Evolutionary conservation across 1,284 basidiomycete genomes (phyloP), one percentile per base, ranked within the genome.

Genomic region (Trametes hirsuta): DNA sequence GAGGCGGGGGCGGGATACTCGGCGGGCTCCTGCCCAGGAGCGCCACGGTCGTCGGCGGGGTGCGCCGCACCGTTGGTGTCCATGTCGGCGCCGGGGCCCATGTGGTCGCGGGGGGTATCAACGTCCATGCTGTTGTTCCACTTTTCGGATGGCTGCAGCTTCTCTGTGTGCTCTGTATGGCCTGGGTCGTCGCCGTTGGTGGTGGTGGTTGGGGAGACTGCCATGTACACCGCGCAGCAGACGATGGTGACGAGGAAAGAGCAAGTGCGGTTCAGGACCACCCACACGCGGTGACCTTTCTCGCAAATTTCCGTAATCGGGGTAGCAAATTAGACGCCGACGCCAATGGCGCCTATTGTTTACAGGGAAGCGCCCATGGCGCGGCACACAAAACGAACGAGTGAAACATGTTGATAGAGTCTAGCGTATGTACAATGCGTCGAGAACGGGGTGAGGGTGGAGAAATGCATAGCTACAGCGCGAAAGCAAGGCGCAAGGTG

Each of bases 1-100:
- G 67, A 66, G 54, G 48, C 66, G 46, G 63, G 77, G 69, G 78
- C 80, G 71, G 76, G 75, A 71, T 79, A 83, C 65, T 84, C 82
- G 69, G 76, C 70, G 67, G 74, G 76, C 65, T 81, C 79, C 51
- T 74, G 69, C 66, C 78, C 77, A 36, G 71, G 72, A 67, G 75
- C 63, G 72, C 72, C 69, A 62, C 65, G 59, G 64, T 74, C 69
- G 53, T 70, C 64, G 46, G 53, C 62, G 62, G 66, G 66, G 65
- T 78, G 68, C 30, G 30, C 30, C 72, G 81, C 71, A 62, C 78
- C 79, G 63, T 82, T 82, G 68, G 78, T 69, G 67, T 81, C 80
- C 56, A 71, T 69, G 66, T 77, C 79, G 69, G 74, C 76, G 59
- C 75, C 75, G 48, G 81, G 76, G 55, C 79, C 82, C 78, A 84